A percentile compares a stretch with the other conserved stretches of the same genome.
Evolutionary conservation across 176 grass and related monocot species (phyloP).

Genomic region (Cocos nucifera): DNA sequence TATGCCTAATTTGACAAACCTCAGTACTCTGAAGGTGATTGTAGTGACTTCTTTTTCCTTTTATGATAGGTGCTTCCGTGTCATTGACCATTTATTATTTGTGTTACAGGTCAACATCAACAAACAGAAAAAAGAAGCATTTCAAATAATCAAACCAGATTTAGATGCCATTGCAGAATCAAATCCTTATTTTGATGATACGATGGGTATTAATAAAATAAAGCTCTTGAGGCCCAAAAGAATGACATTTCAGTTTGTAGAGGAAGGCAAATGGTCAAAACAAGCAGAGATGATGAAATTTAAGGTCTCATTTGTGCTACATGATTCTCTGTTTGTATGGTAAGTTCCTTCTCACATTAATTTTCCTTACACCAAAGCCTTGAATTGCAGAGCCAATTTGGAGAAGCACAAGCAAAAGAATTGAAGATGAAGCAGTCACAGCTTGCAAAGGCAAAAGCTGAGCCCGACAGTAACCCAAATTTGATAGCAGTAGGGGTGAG

Average conservation of each 20-base stretch:
- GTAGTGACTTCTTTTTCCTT: neutral
- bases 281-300: slow-evolving; percentile 86
- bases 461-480: slow-evolving; percentile 86
- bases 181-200: slow-evolving; percentile 80
- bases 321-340: too few species aligned
- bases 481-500: slow-evolving; percentile 73
- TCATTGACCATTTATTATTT: slow-evolving; percentile 4
- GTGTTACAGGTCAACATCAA: slow-evolving; percentile 84
- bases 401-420: slow-evolving; percentile 91
- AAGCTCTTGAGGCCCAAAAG: slow-evolving; percentile 81
- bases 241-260: slow-evolving; percentile 79
- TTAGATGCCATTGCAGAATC: slow-evolving; percentile 78
- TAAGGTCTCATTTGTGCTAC: slow-evolving; percentile 33
- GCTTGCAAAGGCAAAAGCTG: slow-evolving; percentile 84
- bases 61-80: neutral
- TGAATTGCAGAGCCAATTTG: slow-evolving; percentile 75
- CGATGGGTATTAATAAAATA: slow-evolving; percentile 83
- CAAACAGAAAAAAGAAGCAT: slow-evolving; percentile 94
- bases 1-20: slow-evolving; percentile 57
- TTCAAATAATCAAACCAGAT: slow-evolving; percentile 97
- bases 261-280: slow-evolving; percentile 78
- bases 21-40: slow-evolving; percentile 90
- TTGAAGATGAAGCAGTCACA: slow-evolving; percentile 84
- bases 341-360: too few species aligned
- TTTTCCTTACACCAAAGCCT: neutral